These are phyloP conservation scores for Hippophae gyantsensis DNA, from an alignment of 306 rosid species.

Conservation along the genomic window DNA sequence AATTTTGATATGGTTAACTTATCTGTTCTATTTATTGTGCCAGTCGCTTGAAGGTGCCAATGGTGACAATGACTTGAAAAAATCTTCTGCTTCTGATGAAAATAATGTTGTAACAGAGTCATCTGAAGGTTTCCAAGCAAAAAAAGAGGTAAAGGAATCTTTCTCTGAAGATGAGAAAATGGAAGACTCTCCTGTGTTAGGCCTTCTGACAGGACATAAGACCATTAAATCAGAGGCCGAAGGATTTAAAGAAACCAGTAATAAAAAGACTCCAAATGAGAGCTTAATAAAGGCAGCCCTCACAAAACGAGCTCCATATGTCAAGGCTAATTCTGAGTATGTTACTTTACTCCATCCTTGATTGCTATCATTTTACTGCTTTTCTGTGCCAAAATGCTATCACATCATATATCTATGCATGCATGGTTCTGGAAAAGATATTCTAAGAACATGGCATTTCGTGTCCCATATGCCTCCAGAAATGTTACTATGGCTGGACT, in stretches of 20 bases:
- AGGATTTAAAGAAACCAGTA: constrained; percentile 35
- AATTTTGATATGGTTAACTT: constrained; percentile 5
- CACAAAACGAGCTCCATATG: constrained; percentile 51
- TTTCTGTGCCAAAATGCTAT: not conserved
- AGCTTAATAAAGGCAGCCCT: constrained; percentile 59
- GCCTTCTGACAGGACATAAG: constrained; percentile 49
- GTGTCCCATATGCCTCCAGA: constrained; percentile 30
- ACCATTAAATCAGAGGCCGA: constrained; percentile 27
- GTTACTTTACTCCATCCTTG: constrained; percentile 24
- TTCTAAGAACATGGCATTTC: not conserved
- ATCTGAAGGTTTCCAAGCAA: constrained; percentile 30
- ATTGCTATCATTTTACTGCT: not conserved
- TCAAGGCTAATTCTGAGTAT: constrained; percentile 83
- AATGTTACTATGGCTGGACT: constrained; percentile 66
- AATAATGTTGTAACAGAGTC: constrained; percentile 39
- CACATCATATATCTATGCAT: not conserved
- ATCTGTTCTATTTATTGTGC: constrained; percentile 19
- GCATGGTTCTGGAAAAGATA: no score
- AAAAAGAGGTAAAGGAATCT: constrained; percentile 37
- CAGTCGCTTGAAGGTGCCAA: constrained; percentile 61
- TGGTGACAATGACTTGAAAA: constrained; percentile 44
- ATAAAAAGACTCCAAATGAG: constrained; percentile 48
- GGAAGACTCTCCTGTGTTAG: constrained; percentile 74
- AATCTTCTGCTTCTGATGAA: constrained; percentile 34
- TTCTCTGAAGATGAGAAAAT: constrained; percentile 44